Evolutionary conservation across 192 early-diverging fungal species (phyloP).

Genomic region (Backusella australiensis): DNA sequence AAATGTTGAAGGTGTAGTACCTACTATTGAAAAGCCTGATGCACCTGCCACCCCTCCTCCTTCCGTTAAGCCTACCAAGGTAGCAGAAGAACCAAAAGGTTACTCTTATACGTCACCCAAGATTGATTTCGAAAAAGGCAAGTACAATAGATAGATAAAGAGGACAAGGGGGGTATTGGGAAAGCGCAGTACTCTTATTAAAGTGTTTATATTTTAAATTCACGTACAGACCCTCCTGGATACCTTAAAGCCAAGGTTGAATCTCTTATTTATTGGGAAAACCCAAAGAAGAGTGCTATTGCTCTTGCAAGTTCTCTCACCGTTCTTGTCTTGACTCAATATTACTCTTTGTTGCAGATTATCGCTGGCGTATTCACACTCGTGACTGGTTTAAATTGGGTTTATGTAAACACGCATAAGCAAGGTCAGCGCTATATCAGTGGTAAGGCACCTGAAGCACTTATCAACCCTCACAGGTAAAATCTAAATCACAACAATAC

Average conservation of each 20-base stretch:
- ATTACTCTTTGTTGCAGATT: conserved; percentile 33
- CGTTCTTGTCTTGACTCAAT: conserved; percentile 32
- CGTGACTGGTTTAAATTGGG: conserved; percentile 37
- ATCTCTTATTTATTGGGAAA: conserved; percentile 35
- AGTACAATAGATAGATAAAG: neutral
- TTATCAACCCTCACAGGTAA: conserved; percentile 35
- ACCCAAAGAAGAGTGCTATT: conserved; percentile 26
- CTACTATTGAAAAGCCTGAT: neutral
- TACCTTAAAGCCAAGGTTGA: conserved; percentile 23
- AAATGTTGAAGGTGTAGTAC: neutral
- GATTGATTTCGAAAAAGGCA: conserved; percentile 21
- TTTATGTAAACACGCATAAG: conserved; percentile 32
- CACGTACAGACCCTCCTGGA: conserved; percentile 15
- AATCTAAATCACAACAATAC: neutral
- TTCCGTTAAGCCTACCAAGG: neutral
- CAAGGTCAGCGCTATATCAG: conserved; percentile 25
- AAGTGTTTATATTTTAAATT: neutral
- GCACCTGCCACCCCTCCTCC: conserved; percentile 8
- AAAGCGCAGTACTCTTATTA: neutral
- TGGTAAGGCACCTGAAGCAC: conserved; percentile 15
- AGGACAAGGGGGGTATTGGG: neutral
- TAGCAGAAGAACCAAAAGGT: neutral
- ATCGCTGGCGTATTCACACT: conserved; percentile 27
- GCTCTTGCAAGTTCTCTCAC: conserved; percentile 14
- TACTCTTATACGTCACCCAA: conserved; percentile 11